phyloP scores from a whole-genome alignment of 2,329 filamentous ascomycete genomes.

The Ceratocystiopsis minuta region DNA sequence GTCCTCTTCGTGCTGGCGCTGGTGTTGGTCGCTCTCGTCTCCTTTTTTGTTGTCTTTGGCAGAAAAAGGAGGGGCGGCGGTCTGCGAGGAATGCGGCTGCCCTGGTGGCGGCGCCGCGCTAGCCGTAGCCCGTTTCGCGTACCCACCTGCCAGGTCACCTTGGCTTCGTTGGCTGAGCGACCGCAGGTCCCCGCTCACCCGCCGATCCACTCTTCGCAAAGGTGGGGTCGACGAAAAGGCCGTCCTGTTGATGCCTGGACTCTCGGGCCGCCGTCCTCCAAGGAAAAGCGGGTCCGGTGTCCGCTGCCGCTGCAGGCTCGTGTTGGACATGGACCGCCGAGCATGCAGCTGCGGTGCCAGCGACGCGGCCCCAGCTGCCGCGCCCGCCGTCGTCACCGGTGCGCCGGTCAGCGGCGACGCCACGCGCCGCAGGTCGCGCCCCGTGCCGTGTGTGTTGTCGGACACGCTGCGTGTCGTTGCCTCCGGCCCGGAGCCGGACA shows the following conservation, averaged over 20 bases:
- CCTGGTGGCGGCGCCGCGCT: slow-evolving; percentile 2
- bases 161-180: slow-evolving; percentile 39
- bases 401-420: slow-evolving; percentile 2
- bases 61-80: slow-evolving; percentile 8
- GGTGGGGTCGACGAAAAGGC: slow-evolving; percentile 39
- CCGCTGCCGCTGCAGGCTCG: slow-evolving; percentile 30
- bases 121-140: background rate
- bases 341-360: slow-evolving; percentile 9
- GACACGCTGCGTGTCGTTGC: background rate
- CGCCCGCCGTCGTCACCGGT: too few species aligned
- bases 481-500: background rate
- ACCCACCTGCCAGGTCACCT: slow-evolving; percentile 4
- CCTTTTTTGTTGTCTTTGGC: too few species aligned
- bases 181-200: slow-evolving; percentile 60
- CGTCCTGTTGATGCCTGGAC: slow-evolving; percentile 34
- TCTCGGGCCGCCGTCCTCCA: slow-evolving; percentile 39
- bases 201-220: slow-evolving; percentile 49
- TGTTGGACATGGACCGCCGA: slow-evolving; percentile 32
- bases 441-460: slow-evolving; percentile 5
- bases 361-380: slow-evolving; percentile 7
- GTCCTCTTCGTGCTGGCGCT: slow-evolving; percentile 2
- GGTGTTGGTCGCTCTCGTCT: background rate
- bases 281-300: slow-evolving; percentile 36
- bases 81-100: slow-evolving; percentile 3
- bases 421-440: slow-evolving; percentile 2